These are phyloP conservation scores for Phylloporus arenicola DNA, from an alignment of 768 basidiomycete genomes.

Conservation along the genomic window DNA sequence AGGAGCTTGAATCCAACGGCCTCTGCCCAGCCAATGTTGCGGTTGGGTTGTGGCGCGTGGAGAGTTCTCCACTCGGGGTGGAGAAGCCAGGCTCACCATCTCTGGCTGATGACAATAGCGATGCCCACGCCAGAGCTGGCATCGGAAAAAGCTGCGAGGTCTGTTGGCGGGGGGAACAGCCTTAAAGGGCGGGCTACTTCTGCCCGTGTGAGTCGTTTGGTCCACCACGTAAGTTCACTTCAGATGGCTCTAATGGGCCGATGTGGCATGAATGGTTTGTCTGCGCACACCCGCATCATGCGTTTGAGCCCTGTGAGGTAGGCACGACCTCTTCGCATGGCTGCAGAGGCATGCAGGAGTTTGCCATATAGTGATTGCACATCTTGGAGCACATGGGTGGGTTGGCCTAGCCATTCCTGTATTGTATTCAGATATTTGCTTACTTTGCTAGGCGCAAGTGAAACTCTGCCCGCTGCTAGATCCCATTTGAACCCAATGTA, in stretches of 20 bases:
- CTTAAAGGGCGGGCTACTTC: too few relatives aligned
- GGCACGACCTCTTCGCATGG: slow-evolving; percentile 31
- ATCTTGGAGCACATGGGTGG: background rate
- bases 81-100: background rate
- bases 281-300: too few relatives aligned
- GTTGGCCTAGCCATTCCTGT: background rate
- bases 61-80: background rate
- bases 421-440: slow-evolving; percentile 9
- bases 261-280: slow-evolving; percentile 32
- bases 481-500: slow-evolving; percentile 35
- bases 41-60: rapidly evolving
- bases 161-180: background rate
- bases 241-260: background rate
- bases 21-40: too few relatives aligned
- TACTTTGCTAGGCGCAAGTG: slow-evolving; percentile 24
- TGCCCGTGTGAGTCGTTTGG: background rate
- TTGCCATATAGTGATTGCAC: too few relatives aligned
- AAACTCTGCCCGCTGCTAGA: slow-evolving; percentile 14
- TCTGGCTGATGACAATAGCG: background rate
- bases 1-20: slow-evolving; percentile 1
- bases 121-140: slow-evolving; percentile 7
- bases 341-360: slow-evolving; percentile 9
- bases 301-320: slow-evolving; percentile 38
- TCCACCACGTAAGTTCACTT: background rate
- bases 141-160: background rate